Percentiles rank a stretch among this genome's conserved stretches.
phyloP scores from a whole-genome alignment of 192 early-diverging fungal genomes.

The Podila epigama region DNA sequence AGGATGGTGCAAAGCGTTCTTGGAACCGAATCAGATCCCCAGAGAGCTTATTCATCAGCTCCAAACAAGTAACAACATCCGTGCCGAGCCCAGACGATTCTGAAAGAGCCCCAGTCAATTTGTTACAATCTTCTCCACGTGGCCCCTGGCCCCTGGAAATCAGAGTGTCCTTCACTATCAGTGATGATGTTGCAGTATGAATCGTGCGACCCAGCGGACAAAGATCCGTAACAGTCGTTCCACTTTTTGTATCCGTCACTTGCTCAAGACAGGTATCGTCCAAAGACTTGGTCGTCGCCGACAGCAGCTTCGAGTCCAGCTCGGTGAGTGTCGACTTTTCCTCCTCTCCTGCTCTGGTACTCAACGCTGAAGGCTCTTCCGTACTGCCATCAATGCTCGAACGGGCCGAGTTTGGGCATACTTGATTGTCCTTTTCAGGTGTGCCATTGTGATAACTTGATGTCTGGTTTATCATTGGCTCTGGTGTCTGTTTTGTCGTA shows the following conservation, averaged over 20 bases:
- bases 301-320: slow-evolving; percentile 1
- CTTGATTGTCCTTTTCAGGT: neutral
- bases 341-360: neutral
- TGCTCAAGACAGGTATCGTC: too few species aligned
- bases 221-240: too few species aligned
- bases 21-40: slow-evolving; percentile 56
- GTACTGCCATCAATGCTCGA: neutral
- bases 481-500: neutral
- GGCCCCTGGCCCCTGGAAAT: too few species aligned
- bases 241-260: neutral
- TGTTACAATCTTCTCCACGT: too few species aligned
- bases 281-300: neutral
- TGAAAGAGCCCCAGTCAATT: too few species aligned
- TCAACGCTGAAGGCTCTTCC: neutral
- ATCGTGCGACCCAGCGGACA: neutral
- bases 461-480: neutral
- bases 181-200: neutral
- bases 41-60: slow-evolving; percentile 55
- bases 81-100: neutral
- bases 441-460: neutral
- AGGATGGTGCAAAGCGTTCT: slow-evolving; percentile 41
- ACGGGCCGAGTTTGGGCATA: neutral
- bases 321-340: neutral
- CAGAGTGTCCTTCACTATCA: neutral
- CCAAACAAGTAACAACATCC: slow-evolving; percentile 23